Evolutionary conservation across 2,329 filamentous ascomycete genomes (phyloP).

Genomic region (Stenocarpella maydis): DNA sequence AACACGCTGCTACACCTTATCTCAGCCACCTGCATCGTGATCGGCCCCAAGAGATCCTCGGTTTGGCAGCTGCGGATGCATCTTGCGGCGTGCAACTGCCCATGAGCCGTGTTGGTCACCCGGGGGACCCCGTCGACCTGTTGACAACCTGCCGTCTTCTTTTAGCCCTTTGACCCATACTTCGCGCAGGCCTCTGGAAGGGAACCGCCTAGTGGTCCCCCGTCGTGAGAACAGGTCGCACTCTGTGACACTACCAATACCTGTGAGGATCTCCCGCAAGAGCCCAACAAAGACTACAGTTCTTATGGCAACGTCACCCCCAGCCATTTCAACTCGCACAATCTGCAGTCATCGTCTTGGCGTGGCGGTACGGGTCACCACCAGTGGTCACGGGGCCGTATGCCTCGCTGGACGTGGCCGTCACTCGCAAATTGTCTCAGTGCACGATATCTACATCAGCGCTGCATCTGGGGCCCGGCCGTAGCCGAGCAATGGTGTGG

Average conservation of each 20-base stretch:
- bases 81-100: background rate
- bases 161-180: background rate
- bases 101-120: background rate
- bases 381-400: background rate
- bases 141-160: background rate
- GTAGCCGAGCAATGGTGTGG: background rate
- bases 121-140: background rate
- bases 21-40: slow-evolving; percentile 6
- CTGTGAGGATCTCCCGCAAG: background rate
- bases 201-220: background rate
- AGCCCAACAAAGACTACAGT: background rate
- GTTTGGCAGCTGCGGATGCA: slow-evolving; percentile 3
- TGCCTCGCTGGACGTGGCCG: background rate
- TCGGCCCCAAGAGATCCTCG: background rate
- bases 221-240: background rate
- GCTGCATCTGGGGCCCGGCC: background rate
- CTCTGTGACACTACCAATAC: background rate
- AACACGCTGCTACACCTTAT: background rate
- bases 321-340: background rate
- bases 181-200: background rate
- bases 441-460: background rate
- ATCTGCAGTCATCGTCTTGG: slow-evolving; percentile 20
- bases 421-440: slow-evolving; percentile 1
- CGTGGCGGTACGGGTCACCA: slow-evolving; percentile 3
- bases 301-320: slow-evolving; percentile 1